phyloP scores from a whole-genome alignment of 257 asterid species.

The Verbascum thapsus region DNA sequence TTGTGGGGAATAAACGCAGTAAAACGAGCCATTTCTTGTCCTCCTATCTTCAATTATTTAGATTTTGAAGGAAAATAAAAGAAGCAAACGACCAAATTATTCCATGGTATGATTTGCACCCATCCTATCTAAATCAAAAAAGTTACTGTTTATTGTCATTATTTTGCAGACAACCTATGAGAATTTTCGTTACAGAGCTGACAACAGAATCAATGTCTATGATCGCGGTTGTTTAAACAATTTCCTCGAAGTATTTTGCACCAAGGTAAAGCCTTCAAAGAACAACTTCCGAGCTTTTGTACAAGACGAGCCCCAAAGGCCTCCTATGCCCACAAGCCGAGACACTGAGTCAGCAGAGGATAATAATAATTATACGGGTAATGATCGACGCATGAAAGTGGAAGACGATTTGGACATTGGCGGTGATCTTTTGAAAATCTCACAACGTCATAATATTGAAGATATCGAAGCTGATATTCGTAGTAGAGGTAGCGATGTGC shows the following conservation, averaged over 20 bases:
- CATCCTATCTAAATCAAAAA: not conserved
- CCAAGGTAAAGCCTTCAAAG: slow-evolving; percentile 81
- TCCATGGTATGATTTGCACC: not conserved
- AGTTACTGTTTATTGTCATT: slow-evolving; percentile 24
- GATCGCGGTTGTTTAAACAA: slow-evolving; percentile 85
- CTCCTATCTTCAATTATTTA: not conserved
- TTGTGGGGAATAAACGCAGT: not conserved
- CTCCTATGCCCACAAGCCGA: slow-evolving; percentile 54
- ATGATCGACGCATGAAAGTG: slow-evolving; percentile 75
- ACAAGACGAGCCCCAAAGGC: slow-evolving; percentile 75
- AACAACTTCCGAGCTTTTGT: slow-evolving; percentile 78
- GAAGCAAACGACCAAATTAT: not conserved
- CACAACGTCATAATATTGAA: slow-evolving; percentile 90
- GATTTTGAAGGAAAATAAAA: not conserved
- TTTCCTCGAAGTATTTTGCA: slow-evolving; percentile 85
- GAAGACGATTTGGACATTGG: slow-evolving; percentile 89
- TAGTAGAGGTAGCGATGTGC: slow-evolving; percentile 84
- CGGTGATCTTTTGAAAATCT: slow-evolving; percentile 89
- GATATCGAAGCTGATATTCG: slow-evolving; percentile 91
- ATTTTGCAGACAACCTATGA: slow-evolving; percentile 88
- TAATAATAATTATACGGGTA: slow-evolving; percentile 38
- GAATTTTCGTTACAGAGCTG: slow-evolving; percentile 91
- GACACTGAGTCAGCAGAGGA: slow-evolving; percentile 52
- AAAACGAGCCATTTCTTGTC: not conserved
- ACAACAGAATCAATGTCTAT: slow-evolving; percentile 76